Evolutionary conservation across 1,284 basidiomycete species (phyloP), one percentile per base, ranked within the genome.

Genomic region (Ganoderma multipileum): DNA sequence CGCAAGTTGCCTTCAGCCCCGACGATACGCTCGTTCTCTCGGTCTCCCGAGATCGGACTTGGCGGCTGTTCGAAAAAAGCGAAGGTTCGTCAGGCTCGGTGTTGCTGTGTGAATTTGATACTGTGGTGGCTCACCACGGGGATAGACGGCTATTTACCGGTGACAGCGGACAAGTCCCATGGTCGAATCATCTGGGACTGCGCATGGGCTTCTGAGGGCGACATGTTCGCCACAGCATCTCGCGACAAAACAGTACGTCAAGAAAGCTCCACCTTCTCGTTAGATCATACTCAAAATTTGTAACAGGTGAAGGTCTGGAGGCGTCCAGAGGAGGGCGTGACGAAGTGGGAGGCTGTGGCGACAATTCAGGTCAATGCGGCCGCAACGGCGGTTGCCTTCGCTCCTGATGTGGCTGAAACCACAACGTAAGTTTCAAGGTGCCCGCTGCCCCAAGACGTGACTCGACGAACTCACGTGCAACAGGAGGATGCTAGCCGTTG

Each of bases 101-200:
- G 41, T 42, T 42, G 38, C 39, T 50, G 26, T 3, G 50, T 28
- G 36, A 28, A 38, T 44, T 8, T n/a, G 23, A 44, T 23, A 30
- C 54, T 23, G 14, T 64, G 41, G 38, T 20, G 23, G 33, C 55
- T 44, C 18, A 36, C 36, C 62, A n/a, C 5, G 3, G 5, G 18
- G 28, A 18, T 20, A 73, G 63, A 75, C 86, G 93, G 87, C 1
- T 96, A 89, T 76, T 73, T 82, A 18, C 87, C 91, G 0, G 74
- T 91, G 16, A 87, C 88, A 5, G 86, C 89, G 11, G 90, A 96
- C 72, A 96, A 95, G 79, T 91, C 95, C 0, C 97, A 99, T 80
- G 87, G 89, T 0, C 88, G 98, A 39, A 98, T 99, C 76, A 93
- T 99, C 50, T 97, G 98, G 95, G 98, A 99, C 79, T 94, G 92